phyloP scores from a whole-genome alignment of 768 basidiomycete genomes.

The Russula sp. region DNA sequence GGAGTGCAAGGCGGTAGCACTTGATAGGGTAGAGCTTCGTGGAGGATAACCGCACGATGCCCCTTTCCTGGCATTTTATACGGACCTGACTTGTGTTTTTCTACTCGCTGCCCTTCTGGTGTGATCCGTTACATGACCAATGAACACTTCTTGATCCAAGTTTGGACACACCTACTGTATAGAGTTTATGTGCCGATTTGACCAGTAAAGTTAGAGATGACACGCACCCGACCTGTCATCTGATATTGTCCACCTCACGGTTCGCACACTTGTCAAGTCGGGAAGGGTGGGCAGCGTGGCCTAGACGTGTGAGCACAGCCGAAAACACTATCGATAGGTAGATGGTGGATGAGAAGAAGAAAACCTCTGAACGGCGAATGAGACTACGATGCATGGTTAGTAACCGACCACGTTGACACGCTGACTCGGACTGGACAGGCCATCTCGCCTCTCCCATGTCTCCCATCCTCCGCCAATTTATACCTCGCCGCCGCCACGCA shows the following conservation, averaged over 20 bases:
- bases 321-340: background rate
- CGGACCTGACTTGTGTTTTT: background rate
- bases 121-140: too few relatives aligned
- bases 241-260: too few relatives aligned
- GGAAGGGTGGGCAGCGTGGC: too few relatives aligned
- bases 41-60: too few relatives aligned
- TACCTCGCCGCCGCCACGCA: background rate
- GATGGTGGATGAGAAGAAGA: background rate
- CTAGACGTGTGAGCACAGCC: background rate
- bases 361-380: background rate
- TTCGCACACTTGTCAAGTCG: too few relatives aligned
- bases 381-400: background rate
- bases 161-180: background rate
- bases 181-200: background rate
- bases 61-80: too few relatives aligned
- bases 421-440: too few relatives aligned
- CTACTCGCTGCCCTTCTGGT: too few relatives aligned
- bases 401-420: too few relatives aligned
- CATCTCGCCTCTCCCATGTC: background rate
- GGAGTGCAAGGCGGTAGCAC: background rate
- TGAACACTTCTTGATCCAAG: background rate
- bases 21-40: too few relatives aligned
- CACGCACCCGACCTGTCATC: background rate
- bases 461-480: background rate
- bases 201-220: background rate